These are phyloP conservation scores for Fusarium sp. DNA, from an alignment of 2,329 filamentous ascomycete species.

Conservation along the genomic window DNA sequence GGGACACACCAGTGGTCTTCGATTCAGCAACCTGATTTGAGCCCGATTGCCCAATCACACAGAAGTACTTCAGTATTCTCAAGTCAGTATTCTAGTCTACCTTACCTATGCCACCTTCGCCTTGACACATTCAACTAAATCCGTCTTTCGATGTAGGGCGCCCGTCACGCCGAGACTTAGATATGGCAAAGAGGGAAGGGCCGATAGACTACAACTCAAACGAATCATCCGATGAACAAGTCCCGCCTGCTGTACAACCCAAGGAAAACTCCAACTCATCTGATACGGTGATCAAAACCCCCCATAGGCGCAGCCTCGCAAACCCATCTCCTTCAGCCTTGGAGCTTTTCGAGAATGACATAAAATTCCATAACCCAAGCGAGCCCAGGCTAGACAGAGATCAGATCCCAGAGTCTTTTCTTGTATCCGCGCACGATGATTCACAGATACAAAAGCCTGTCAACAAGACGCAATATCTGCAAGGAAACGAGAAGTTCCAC, in stretches of 20 bases:
- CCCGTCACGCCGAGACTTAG: neutral
- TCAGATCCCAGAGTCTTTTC: neutral
- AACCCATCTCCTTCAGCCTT: conserved; percentile 36
- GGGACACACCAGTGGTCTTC: conserved; percentile 61
- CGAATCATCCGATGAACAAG: neutral
- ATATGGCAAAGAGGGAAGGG: neutral
- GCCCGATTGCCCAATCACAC: conserved; percentile 57
- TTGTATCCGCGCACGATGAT: neutral
- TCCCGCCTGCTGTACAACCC: neutral
- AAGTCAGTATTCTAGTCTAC: conserved; percentile 31
- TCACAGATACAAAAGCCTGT: neutral
- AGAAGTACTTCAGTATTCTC: conserved; percentile 34
- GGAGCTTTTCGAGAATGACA: conserved; percentile 46
- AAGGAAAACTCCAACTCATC: conserved; percentile 42
- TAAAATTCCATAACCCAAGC: conserved; percentile 39
- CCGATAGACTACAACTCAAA: conserved; percentile 11
- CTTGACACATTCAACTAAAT: conserved; percentile 10
- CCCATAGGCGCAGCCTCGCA: conserved; percentile 38
- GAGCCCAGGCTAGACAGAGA: neutral
- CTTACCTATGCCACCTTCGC: conserved; percentile 13
- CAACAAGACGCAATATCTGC: neutral
- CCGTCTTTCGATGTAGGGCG: neutral
- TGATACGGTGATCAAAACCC: conserved; percentile 51
- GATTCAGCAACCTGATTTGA: conserved; percentile 57
- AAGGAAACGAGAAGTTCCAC: neutral